phyloP scores from a whole-genome alignment of 805 yeast genomes.

The Debaryomyces prosopidis region DNA sequence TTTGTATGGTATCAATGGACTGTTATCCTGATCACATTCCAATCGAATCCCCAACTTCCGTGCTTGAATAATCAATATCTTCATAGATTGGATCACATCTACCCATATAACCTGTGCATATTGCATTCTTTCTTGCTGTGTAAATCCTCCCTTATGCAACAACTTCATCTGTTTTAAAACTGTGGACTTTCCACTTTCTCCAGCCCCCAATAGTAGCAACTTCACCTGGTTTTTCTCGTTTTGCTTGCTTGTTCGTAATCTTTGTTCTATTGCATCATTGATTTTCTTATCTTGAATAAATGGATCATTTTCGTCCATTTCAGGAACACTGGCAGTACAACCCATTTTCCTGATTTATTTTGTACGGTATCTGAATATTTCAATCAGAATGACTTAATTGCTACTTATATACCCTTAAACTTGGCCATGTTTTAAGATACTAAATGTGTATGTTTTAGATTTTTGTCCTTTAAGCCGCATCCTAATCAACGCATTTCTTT shows the following conservation, averaged over 20 bases:
- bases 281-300: constrained; percentile 53
- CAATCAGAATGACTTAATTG: no score
- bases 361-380: not conserved
- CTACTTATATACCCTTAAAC: not conserved
- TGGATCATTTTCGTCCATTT: constrained; percentile 47
- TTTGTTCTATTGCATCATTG: constrained; percentile 65
- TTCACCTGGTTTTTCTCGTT: constrained; percentile 62
- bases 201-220: constrained; percentile 84
- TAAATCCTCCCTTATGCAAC: constrained; percentile 82
- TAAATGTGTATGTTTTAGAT: constrained; percentile 4
- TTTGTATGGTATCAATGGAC: constrained; percentile 47
- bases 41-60: constrained; percentile 61
- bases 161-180: constrained; percentile 86
- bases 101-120: constrained; percentile 91
- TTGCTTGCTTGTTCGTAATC: constrained; percentile 51
- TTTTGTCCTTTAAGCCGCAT: constrained; percentile 15
- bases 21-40: constrained; percentile 58
- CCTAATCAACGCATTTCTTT: constrained; percentile 12
- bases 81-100: constrained; percentile 85
- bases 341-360: constrained; percentile 52
- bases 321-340: constrained; percentile 57
- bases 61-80: constrained; percentile 71
- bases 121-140: constrained; percentile 73
- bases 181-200: constrained; percentile 93
- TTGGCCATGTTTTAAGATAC: not conserved